These are phyloP conservation scores for Eucommia ulmoides DNA, from an alignment of 257 asterid species.

Conservation along the genomic window DNA sequence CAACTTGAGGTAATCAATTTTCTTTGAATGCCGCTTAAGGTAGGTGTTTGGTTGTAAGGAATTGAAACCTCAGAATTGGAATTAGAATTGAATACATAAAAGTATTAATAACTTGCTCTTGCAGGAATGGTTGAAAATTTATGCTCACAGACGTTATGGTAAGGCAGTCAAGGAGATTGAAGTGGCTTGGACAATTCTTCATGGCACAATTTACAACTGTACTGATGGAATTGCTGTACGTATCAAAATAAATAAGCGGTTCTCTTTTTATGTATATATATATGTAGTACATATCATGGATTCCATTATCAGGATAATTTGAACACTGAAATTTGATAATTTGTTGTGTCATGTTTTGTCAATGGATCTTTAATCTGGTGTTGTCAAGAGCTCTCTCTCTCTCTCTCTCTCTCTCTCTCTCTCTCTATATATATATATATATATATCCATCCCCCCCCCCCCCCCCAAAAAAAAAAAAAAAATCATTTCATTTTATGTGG, in stretches of 20 bases:
- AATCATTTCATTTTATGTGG: neutral
- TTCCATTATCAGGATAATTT: no score
- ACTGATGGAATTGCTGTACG: constrained; percentile 89
- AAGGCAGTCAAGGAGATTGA: constrained; percentile 48
- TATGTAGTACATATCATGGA: no score
- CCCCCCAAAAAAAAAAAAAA: neutral
- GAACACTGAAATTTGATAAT: neutral
- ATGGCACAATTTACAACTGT: constrained; percentile 78
- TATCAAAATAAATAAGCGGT: no score
- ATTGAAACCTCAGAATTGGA: no score
- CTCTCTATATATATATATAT: neutral
- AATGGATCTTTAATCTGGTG: neutral
- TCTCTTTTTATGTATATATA: no score
- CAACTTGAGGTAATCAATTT: constrained; percentile 53
- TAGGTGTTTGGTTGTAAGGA: no score
- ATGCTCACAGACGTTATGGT: constrained; percentile 87
- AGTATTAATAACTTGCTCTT: no score
- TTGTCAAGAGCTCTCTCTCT: neutral
- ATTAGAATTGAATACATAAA: no score
- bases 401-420: neutral
- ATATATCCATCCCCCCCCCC: no score
- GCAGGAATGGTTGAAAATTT: constrained; percentile 79
- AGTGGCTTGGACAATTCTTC: constrained; percentile 84
- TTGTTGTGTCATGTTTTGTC: neutral
- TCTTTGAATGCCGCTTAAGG: no score